phyloP scores from a whole-genome alignment of 495 filamentous ascomycete species.

The Thozetella sp. region DNA sequence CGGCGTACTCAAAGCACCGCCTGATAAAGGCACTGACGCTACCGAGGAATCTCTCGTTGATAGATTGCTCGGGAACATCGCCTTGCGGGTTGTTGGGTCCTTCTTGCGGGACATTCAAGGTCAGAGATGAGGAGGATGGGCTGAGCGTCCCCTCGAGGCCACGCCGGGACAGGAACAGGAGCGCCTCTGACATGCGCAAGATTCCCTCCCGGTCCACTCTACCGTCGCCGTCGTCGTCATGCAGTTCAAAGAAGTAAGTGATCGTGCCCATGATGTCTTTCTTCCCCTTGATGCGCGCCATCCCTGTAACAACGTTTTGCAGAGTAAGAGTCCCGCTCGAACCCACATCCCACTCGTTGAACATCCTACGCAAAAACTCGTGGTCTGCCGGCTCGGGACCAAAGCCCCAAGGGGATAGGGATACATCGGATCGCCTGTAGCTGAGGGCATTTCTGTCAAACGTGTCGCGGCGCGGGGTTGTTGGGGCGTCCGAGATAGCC shows the following conservation, averaged over 20 bases:
- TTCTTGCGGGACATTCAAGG: conserved; percentile 33
- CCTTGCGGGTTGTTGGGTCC: conserved; percentile 17
- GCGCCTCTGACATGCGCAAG: conserved; percentile 87
- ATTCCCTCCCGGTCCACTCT: conserved; percentile 97
- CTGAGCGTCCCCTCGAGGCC: conserved; percentile 76
- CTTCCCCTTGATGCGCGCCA: conserved; percentile 88
- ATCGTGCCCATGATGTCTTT: conserved; percentile 97
- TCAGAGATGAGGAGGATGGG: conserved; percentile 40
- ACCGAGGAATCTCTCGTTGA: conserved; percentile 81
- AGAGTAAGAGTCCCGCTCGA: conserved; percentile 75
- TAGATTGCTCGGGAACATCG: conserved; percentile 38
- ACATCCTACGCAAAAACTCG: conserved; percentile 91
- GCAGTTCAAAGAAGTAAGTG: conserved; percentile 95
- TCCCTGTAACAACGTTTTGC: conserved; percentile 86
- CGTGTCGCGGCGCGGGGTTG: conserved; percentile 57
- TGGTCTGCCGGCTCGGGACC: conserved; percentile 88
- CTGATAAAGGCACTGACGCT: conserved; percentile 95
- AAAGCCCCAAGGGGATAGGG: conserved; percentile 71
- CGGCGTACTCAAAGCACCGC: conserved; percentile 96
- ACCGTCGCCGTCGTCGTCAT: conserved; percentile 90
- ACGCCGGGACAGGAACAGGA: conserved; percentile 87
- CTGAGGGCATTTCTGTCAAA: conserved; percentile 52
- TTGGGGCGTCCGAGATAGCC: conserved; percentile 79
- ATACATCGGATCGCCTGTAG: conserved; percentile 44
- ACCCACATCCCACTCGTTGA: conserved; percentile 83